phyloP scores from a whole-genome alignment of 345 rosid genomes.

The Eucalyptus globulus region DNA sequence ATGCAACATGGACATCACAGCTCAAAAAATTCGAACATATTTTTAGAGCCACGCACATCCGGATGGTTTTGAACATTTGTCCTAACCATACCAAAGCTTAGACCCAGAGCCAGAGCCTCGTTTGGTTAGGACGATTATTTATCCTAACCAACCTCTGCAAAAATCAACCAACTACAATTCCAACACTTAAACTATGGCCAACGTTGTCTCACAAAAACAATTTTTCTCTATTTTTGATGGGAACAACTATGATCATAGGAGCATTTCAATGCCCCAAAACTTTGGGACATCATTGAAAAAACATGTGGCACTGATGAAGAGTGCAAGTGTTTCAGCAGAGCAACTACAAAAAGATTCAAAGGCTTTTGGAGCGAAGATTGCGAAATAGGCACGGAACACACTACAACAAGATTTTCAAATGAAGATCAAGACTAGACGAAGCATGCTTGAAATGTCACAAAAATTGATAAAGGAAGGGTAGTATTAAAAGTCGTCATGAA shows the following conservation, averaged over 20 bases:
- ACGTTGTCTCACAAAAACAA: too few relatives aligned
- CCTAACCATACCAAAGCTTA: not conserved
- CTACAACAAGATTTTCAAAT: not conserved
- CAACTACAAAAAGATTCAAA: not conserved
- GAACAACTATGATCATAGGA: too few relatives aligned
- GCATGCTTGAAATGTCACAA: not conserved
- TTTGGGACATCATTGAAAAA: too few relatives aligned
- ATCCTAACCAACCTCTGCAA: not conserved
- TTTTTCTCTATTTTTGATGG: too few relatives aligned
- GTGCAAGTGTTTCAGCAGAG: too few relatives aligned
- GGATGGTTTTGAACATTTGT: too few relatives aligned
- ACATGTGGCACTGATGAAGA: too few relatives aligned
- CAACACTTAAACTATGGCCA: not conserved
- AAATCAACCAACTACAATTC: too few relatives aligned
- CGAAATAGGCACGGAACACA: not conserved
- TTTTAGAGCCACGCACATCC: not conserved
- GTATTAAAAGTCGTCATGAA: too few relatives aligned
- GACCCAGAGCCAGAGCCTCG: not conserved
- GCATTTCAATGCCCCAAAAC: too few relatives aligned
- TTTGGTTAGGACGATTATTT: not conserved
- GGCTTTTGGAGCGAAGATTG: not conserved
- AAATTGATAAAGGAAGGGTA: too few relatives aligned
- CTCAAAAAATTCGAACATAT: too few relatives aligned
- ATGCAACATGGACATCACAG: not conserved
- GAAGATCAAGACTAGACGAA: not conserved